Conservation (phyloP, 1,284 basidiomycete species). For the Neolentinus lepideus region DNA sequence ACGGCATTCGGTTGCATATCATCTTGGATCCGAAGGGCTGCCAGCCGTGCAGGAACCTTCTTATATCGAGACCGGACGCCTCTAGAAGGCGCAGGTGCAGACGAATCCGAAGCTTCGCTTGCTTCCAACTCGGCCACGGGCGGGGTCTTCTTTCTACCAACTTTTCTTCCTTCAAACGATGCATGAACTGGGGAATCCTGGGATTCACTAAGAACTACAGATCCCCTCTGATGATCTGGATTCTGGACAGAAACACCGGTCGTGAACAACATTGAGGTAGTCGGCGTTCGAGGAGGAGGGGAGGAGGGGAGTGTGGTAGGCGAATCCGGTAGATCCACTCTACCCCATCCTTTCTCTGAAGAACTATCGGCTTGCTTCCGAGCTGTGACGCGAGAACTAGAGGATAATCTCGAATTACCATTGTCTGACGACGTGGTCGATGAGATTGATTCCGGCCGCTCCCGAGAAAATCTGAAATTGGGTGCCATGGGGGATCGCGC, state of each 20-base stretch:
- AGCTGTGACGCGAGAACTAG: constrained; percentile 5
- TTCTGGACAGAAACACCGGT: constrained; percentile 17
- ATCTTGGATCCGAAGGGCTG: neutral
- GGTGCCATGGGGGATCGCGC: constrained; percentile 70
- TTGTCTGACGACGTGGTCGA: constrained; percentile 17
- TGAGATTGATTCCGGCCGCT: constrained; percentile 15
- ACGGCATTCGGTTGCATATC: neutral
- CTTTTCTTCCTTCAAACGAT: constrained; percentile 19
- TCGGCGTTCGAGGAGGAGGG: constrained; percentile 33
- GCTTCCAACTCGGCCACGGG: constrained; percentile 20
- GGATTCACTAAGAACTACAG: constrained; percentile 30
- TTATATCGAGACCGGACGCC: constrained; percentile 17
- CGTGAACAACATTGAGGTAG: constrained; percentile 15
- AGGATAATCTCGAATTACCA: neutral
- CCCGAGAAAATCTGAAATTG: constrained; percentile 28
- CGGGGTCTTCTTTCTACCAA: constrained; percentile 30
- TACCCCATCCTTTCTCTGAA: constrained; percentile 24
- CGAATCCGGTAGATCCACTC: constrained; percentile 28
- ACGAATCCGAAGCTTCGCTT: constrained; percentile 38
- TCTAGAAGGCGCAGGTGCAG: constrained; percentile 27
- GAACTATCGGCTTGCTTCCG: constrained; percentile 6
- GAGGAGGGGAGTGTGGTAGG: constrained; percentile 37
- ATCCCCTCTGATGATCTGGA: constrained; percentile 25
- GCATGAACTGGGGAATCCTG: constrained; percentile 21
- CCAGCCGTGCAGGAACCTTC: neutral